Percentiles rank a stretch among this genome's conserved stretches.
Evolutionary conservation across 768 basidiomycete genomes (phyloP).

Genomic region (Podaxis rugospora): DNA sequence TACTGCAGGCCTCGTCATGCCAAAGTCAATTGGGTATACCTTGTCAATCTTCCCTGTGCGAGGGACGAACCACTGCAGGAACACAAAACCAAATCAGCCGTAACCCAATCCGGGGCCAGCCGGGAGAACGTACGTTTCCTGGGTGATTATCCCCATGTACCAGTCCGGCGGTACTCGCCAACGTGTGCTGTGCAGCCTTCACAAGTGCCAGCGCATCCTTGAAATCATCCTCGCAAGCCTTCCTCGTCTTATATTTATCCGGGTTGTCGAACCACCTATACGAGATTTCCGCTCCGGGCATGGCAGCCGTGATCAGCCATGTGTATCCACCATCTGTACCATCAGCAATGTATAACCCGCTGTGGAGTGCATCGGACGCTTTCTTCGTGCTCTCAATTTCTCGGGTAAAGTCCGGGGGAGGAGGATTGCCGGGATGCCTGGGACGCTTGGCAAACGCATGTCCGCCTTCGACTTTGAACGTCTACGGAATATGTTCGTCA

Average conservation of each 20-base stretch:
- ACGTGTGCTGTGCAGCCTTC: background rate
- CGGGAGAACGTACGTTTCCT: background rate
- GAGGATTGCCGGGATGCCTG: background rate
- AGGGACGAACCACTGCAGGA: background rate
- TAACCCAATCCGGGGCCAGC: too few species aligned
- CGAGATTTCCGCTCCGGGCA: background rate
- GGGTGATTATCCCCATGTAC: conserved; percentile 1
- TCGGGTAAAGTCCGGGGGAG: background rate
- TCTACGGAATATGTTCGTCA: background rate
- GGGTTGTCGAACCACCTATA: background rate
- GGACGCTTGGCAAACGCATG: background rate
- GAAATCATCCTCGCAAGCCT: background rate
- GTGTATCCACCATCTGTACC: background rate
- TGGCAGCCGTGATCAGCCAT: conserved; percentile 3
- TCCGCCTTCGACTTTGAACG: background rate
- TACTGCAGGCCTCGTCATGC: background rate
- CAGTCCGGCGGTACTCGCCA: background rate
- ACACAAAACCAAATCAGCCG: background rate
- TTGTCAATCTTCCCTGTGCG: background rate
- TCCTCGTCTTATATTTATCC: background rate
- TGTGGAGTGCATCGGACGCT: background rate
- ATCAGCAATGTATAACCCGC: background rate
- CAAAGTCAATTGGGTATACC: background rate
- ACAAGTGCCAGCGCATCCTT: background rate
- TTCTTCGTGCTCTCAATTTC: background rate